phyloP scores from a whole-genome alignment of 768 basidiomycete species.

The Phlebiopsis flavidoalba region DNA sequence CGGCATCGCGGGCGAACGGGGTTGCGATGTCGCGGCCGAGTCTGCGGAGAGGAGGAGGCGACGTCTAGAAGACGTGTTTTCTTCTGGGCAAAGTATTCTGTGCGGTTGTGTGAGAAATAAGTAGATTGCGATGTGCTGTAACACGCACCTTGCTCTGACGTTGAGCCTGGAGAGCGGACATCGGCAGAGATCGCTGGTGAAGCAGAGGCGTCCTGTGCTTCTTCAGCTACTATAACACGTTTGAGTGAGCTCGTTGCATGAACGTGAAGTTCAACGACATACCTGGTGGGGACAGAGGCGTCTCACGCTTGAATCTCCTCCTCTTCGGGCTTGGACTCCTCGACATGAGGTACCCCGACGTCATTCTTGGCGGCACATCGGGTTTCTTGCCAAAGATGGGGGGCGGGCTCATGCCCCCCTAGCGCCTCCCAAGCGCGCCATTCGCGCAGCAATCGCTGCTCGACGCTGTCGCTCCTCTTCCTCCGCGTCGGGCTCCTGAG shows the following conservation, averaged over 20 bases:
- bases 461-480: conserved; percentile 76
- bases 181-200: background rate
- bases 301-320: conserved; percentile 10
- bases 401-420: conserved; percentile 70
- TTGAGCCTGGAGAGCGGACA: background rate
- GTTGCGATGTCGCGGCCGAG: conserved; percentile 20
- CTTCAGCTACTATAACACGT: background rate
- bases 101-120: background rate
- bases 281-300: background rate
- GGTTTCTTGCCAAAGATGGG: conserved; percentile 56
- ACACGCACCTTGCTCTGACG: background rate
- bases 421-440: conserved; percentile 89
- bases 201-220: background rate
- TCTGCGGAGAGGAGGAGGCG: conserved; percentile 21
- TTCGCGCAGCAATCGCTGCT: conserved; percentile 84
- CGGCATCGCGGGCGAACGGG: conserved; percentile 54
- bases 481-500: conserved; percentile 43
- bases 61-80: conserved; percentile 13
- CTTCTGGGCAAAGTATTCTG: conserved; percentile 17
- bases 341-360: conserved; percentile 17
- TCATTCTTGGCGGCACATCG: conserved; percentile 27
- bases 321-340: conserved; percentile 16
- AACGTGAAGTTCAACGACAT: background rate
- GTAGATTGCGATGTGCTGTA: background rate
- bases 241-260: background rate